phyloP scores from a whole-genome alignment of 2,329 filamentous ascomycete species.

The Pseudopyrenochaeta lycopersici region DNA sequence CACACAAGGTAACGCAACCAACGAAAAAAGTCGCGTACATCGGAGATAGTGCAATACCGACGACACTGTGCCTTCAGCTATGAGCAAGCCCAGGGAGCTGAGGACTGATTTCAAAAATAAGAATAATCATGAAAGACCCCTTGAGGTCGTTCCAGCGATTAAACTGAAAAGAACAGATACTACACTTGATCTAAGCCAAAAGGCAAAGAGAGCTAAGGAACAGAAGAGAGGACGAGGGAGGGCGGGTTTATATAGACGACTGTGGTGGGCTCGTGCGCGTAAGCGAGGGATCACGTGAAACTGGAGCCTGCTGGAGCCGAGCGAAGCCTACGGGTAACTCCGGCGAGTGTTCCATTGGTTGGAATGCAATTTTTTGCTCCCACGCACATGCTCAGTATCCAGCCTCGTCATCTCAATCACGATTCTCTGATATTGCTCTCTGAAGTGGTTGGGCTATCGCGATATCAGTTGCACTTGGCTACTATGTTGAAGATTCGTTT shows the following conservation, averaged over 20 bases:
- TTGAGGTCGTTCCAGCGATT: conserved; percentile 87
- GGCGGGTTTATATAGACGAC: conserved; percentile 15
- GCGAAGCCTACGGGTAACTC: too few species aligned
- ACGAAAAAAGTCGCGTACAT: conserved; percentile 69
- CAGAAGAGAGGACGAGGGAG: conserved; percentile 36
- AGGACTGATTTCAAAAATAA: conserved; percentile 72
- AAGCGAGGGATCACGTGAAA: background rate
- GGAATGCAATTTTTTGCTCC: too few species aligned
- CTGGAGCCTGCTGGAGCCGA: background rate
- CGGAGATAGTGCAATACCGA: conserved; percentile 78
- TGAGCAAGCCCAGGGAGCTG: conserved; percentile 77
- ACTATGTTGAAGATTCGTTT: too few species aligned
- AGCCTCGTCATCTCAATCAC: too few species aligned
- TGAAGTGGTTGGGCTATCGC: too few species aligned
- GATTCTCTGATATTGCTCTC: too few species aligned
- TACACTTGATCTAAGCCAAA: conserved; percentile 15
- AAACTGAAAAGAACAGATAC: conserved; percentile 98
- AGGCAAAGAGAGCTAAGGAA: conserved; percentile 35
- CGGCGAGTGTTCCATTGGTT: too few species aligned
- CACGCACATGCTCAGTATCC: too few species aligned
- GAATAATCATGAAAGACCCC: conserved; percentile 60
- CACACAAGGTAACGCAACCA: conserved; percentile 4
- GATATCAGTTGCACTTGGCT: too few species aligned
- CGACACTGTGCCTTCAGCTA: conserved; percentile 70
- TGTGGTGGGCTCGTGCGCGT: background rate